Conservation (phyloP, 2,329 filamentous ascomycete species). For the Lecanosticta acicola region DNA sequence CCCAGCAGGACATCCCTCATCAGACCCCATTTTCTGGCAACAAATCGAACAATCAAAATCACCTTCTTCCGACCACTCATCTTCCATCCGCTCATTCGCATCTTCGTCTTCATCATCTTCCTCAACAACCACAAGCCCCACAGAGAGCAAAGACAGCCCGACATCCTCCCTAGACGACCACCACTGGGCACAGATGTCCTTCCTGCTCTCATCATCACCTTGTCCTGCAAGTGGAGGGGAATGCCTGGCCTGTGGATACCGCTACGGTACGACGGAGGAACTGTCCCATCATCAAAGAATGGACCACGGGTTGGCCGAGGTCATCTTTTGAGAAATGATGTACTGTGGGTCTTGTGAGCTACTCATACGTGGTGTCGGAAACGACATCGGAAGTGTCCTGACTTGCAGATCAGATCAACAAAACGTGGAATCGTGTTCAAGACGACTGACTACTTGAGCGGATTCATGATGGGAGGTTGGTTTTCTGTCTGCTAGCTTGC, state of each 20-base stretch:
- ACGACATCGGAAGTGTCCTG: too few species aligned
- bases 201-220: slow-evolving; percentile 3
- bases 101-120: slow-evolving; percentile 7
- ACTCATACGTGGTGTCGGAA: too few species aligned
- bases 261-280: slow-evolving; percentile 20
- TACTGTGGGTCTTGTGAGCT: background rate
- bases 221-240: slow-evolving; percentile 11
- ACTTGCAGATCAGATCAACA: too few species aligned
- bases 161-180: slow-evolving; percentile 12
- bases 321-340: slow-evolving; percentile 15
- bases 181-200: slow-evolving; percentile 6
- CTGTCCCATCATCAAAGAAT: slow-evolving; percentile 21
- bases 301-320: slow-evolving; percentile 19
- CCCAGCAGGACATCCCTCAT: background rate
- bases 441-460: too few species aligned
- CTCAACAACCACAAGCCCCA: background rate
- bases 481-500: too few species aligned
- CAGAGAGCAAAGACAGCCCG: slow-evolving; percentile 7
- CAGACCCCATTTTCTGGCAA: background rate
- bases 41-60: background rate
- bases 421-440: too few species aligned
- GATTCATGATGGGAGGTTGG: too few species aligned
- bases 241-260: slow-evolving; percentile 22
- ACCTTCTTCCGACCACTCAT: background rate
- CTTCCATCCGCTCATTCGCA: slow-evolving; percentile 2